A percentile compares a stretch with the other conserved stretches of the same genome.
phyloP scores from a whole-genome alignment of 1,139 yeast genomes.

The Sugiyamaella japonica region DNA sequence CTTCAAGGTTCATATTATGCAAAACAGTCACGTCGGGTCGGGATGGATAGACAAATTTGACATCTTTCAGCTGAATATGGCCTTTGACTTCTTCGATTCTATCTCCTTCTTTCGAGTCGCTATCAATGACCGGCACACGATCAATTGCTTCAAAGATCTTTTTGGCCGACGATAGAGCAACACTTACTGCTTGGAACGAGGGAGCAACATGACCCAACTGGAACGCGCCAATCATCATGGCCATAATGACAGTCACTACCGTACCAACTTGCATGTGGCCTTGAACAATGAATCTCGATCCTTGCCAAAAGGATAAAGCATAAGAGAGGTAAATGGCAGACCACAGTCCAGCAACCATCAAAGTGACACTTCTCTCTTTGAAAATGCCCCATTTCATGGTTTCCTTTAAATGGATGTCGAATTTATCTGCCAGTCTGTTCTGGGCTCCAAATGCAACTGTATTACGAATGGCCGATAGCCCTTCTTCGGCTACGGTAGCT shows the following conservation, averaged over 20 bases:
- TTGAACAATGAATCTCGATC: constrained; percentile 42
- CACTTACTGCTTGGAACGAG: constrained; percentile 42
- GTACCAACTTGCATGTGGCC: constrained; percentile 40
- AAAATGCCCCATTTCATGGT: constrained; percentile 36
- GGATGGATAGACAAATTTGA: constrained; percentile 81
- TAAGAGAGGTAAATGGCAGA: constrained; percentile 40
- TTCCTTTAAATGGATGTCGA: constrained; percentile 37
- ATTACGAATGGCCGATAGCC: constrained; percentile 44
- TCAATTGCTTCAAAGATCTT: constrained; percentile 47
- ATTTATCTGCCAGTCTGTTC: constrained; percentile 40
- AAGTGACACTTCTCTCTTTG: constrained; percentile 39
- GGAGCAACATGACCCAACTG: constrained; percentile 47
- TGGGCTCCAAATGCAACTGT: constrained; percentile 49
- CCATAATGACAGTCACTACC: constrained; percentile 42
- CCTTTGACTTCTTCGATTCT: constrained; percentile 43
- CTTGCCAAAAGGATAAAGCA: constrained; percentile 49
- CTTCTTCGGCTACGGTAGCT: constrained; percentile 47
- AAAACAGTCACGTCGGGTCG: constrained; percentile 75
- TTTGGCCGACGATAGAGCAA: constrained; percentile 45
- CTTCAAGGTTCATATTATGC: constrained; percentile 58
- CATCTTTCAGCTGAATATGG: constrained; percentile 62
- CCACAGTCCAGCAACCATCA: constrained; percentile 44
- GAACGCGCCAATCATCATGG: constrained; percentile 47
- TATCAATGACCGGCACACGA: constrained; percentile 43
- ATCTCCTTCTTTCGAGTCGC: constrained; percentile 36